Percentiles rank a stretch among this genome's conserved stretches.
phyloP scores from a whole-genome alignment of 306 rosid genomes.

The Comarum palustre region DNA sequence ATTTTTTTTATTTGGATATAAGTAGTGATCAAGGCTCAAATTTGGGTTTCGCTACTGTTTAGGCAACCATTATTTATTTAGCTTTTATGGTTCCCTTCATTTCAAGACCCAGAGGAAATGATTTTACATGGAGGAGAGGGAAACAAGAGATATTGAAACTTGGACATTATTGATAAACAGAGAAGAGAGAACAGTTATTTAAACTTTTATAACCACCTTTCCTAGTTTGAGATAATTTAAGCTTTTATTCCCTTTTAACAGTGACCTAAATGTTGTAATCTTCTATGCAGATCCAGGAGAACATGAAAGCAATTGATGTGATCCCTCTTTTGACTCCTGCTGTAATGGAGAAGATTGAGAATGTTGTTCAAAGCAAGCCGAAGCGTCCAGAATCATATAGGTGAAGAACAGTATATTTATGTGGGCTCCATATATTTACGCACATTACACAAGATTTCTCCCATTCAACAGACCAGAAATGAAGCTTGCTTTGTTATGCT shows the following conservation, averaged over 20 bases:
- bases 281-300: conserved; percentile 69
- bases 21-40: not conserved
- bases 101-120: not conserved
- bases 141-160: not conserved
- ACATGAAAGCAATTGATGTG: conserved; percentile 88
- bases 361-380: conserved; percentile 82
- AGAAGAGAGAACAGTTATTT: not conserved
- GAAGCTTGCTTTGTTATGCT: conserved; percentile 3
- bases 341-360: conserved; percentile 92
- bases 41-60: not conserved
- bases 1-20: not conserved
- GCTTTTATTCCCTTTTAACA: not conserved
- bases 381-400: conserved; percentile 84
- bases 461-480: conserved; percentile 3
- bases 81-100: not conserved
- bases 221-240: not conserved
- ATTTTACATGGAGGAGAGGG: not conserved
- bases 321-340: conserved; percentile 80
- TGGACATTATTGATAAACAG: not conserved
- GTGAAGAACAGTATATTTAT: conserved; percentile 31
- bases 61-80: not conserved
- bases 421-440: conserved; percentile 22
- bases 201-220: not conserved
- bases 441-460: conserved; percentile 25
- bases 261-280: not conserved